Evolutionary conservation across 1,284 basidiomycete species (phyloP), one percentile per base, ranked within the genome.

Genomic region (Clitocybe nebularis): DNA sequence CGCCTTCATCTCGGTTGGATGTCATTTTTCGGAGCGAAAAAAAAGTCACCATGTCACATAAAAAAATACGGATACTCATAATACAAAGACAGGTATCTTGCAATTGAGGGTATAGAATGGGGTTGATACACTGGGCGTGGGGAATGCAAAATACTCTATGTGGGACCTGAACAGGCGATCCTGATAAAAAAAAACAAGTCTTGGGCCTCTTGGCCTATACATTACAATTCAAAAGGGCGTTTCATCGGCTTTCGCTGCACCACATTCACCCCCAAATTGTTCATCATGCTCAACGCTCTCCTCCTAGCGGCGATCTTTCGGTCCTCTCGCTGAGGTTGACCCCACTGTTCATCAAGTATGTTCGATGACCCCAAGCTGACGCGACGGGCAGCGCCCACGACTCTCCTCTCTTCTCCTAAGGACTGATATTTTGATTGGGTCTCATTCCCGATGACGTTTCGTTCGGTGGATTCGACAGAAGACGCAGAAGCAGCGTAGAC

Each of bases 401-500:
- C 20, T 25, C 33, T 46, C 17, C 20, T 35, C 20, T 37, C 35
- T 13, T 36, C 28, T 11, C 47, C 56, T 17, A 54, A 25, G 26
- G 32, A 32, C 25, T 45, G 43, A 26, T 56, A 52, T 30, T 19
- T 47, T 6, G 47, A 43, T 23, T 45, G 43, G 22, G 37, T 26
- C 7, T 49, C 41, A 20, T 44, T 38, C 5, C 39, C 46, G 3
- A 41, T 25, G 4, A 40, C 24, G 7, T 43, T 36, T n/a, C 40
- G 50, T 38, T 22, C 46, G 24, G 39, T 33, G 4, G 39, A 37
- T 33, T 75, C 75, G 5, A 62, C 49, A 5, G 67, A 68, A 11
- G 76, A 70, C 20, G 71, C 58, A 2, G 66, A 66, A 2, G 71
- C 67, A 32, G 74, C 66, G 50, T 79, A 80, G 7, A 74, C 63